Evolutionary conservation across 2,329 filamentous ascomycete species (phyloP).

Genomic region (Pseudofabraea citricarpa): DNA sequence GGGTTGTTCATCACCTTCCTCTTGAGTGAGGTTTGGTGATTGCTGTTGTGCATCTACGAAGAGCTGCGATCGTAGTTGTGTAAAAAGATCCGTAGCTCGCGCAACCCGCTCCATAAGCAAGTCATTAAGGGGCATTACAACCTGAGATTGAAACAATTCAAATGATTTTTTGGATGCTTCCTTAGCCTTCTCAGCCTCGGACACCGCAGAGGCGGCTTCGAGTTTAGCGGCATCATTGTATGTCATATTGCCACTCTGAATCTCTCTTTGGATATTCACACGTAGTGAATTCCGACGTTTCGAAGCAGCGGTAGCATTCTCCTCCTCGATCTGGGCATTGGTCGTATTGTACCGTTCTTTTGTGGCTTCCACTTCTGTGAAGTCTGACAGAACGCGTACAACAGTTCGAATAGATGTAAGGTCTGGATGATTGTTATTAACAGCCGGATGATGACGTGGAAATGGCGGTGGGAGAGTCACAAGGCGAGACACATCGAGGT

Average conservation of each 20-base stretch:
- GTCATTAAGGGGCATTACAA: slow-evolving; percentile 80
- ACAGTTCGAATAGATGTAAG: slow-evolving; percentile 71
- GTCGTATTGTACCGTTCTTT: slow-evolving; percentile 57
- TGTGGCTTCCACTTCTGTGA: slow-evolving; percentile 65
- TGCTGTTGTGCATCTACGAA: slow-evolving; percentile 60
- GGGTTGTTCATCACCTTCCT: slow-evolving; percentile 91
- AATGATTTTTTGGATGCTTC: slow-evolving; percentile 76
- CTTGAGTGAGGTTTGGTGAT: slow-evolving; percentile 79
- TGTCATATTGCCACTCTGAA: slow-evolving; percentile 71
- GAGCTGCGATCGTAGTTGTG: slow-evolving; percentile 66
- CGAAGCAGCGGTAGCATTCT: slow-evolving; percentile 43
- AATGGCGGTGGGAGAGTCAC: slow-evolving; percentile 92
- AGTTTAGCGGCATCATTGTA: slow-evolving; percentile 80
- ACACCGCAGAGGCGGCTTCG: slow-evolving; percentile 67
- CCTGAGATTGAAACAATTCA: slow-evolving; percentile 75
- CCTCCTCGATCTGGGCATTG: slow-evolving; percentile 54
- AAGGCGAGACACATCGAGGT: slow-evolving; percentile 83
- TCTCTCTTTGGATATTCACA: slow-evolving; percentile 71
- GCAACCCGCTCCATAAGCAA: slow-evolving; percentile 72
- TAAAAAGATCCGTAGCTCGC: slow-evolving; percentile 71
- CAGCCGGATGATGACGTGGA: slow-evolving; percentile 88
- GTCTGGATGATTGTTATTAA: slow-evolving; percentile 93
- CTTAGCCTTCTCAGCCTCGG: slow-evolving; percentile 67
- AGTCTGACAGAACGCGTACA: slow-evolving; percentile 68
- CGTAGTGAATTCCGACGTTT: slow-evolving; percentile 61